phyloP scores from a whole-genome alignment of 2,329 filamentous ascomycete species.

The Septoria petroselini region DNA sequence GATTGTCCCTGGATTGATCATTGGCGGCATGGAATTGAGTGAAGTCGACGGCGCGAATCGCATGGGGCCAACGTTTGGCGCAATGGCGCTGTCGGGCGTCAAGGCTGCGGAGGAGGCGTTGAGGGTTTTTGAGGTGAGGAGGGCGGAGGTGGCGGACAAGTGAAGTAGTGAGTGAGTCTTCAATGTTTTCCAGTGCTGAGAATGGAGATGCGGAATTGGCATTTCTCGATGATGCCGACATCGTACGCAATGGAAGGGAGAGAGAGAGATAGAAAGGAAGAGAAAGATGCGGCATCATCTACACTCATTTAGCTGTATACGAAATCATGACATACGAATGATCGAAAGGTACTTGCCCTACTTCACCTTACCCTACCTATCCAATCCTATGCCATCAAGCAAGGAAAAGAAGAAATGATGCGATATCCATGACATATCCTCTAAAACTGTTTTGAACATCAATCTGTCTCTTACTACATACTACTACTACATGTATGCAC shows the following conservation, averaged over 20 bases:
- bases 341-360: no score
- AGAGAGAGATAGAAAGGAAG: background rate
- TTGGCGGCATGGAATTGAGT: slow-evolving; percentile 91
- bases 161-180: no score
- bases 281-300: background rate
- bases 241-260: no score
- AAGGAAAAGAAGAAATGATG: no score
- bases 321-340: no score
- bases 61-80: slow-evolving; percentile 87
- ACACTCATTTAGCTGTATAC: background rate
- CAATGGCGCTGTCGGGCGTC: slow-evolving; percentile 82
- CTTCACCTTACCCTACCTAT: no score
- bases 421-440: no score
- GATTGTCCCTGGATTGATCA: slow-evolving; percentile 80
- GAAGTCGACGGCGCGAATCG: slow-evolving; percentile 72
- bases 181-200: slow-evolving; percentile 4
- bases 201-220: background rate
- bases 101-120: slow-evolving; percentile 88
- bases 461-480: no score
- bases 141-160: slow-evolving; percentile 67
- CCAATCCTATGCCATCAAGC: no score
- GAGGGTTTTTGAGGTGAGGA: slow-evolving; percentile 71
- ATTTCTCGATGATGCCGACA: background rate
- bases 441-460: no score
- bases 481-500: no score